Evolutionary conservation across 2,329 filamentous ascomycete species (phyloP), one percentile per base, ranked within the genome.

Genomic region (Fusarium tuaranense): DNA sequence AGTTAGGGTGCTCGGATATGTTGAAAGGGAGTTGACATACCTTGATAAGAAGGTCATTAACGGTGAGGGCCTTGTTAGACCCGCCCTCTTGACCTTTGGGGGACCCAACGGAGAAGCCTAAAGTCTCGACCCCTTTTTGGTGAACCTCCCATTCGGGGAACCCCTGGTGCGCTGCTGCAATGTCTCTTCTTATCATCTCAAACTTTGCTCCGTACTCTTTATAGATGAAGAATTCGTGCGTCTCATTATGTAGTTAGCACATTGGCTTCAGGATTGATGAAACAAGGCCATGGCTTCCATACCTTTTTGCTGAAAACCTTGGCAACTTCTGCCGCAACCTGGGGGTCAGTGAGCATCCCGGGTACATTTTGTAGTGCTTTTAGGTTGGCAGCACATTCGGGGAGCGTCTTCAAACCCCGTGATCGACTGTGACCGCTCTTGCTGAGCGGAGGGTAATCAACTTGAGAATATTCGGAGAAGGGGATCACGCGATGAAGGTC

Each of bases 171-270:
- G 92, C 88, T 30, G 92, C 88, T 38, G 92, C 90, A 39, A 97
- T 85, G 73, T 97, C 94, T 73, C 93, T 91, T 57, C 93, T 91
- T 87, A 98, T 93, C 75, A 95, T 88, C 76, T 97, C 94, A 82
- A 97, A 97, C 80, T 96, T 96, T 62, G 93, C 93, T 39, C 94
- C 94, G 81, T 98, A 99, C 77, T 97, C 94, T 83, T 97, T 94
- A 80, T 99, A 99, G 60, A 93, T 87, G 80, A 94, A 93, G 83
- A 98, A 97, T 0, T 92, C 91, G 69, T 90, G 89, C 84, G 97
- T 92, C 94, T 97, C 73, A 63, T 16, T 38, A 16, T 34, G 58
- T 20, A 12, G 18, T 32, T 16, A 67, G 44, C 25, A 39, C n/a
- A 36, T 57, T 38, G 51, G 14, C 10, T 9, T 32, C 4, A 10